phyloP scores from a whole-genome alignment of 805 yeast species.

The Teunomyces kruisii region DNA sequence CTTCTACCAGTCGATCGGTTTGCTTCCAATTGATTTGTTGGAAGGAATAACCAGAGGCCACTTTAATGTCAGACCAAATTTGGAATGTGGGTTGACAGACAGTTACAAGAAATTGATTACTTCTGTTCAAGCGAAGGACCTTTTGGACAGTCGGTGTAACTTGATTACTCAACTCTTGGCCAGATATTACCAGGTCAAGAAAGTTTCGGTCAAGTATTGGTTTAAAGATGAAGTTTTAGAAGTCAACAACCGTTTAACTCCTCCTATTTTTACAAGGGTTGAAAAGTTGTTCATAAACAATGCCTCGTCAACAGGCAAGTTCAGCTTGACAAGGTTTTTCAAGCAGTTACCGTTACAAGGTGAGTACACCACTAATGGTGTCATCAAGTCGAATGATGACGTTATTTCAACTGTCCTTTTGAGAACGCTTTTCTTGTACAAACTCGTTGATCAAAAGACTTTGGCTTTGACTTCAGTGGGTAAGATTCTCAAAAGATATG shows the following conservation, averaged over 20 bases:
- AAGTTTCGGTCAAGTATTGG: slow-evolving; percentile 56
- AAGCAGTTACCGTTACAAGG: slow-evolving; percentile 22
- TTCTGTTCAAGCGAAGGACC: slow-evolving; percentile 43
- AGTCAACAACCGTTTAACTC: slow-evolving; percentile 53
- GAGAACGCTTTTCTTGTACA: slow-evolving; percentile 54
- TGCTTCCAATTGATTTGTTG: slow-evolving; percentile 61
- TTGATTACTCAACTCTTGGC: slow-evolving; percentile 70
- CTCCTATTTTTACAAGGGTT: slow-evolving; percentile 47
- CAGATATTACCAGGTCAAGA: slow-evolving; percentile 81
- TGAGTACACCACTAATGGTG: slow-evolving; percentile 19
- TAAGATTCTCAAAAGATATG: slow-evolving; percentile 38
- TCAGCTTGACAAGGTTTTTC: slow-evolving; percentile 30
- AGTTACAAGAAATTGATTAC: slow-evolving; percentile 59
- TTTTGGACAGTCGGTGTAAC: slow-evolving; percentile 63
- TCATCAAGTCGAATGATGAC: slow-evolving; percentile 48
- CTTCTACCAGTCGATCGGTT: slow-evolving; percentile 78
- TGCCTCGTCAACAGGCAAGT: slow-evolving; percentile 12
- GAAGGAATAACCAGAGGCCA: slow-evolving; percentile 67
- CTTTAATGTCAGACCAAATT: slow-evolving; percentile 61
- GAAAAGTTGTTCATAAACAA: slow-evolving; percentile 20
- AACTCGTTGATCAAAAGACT: slow-evolving; percentile 43
- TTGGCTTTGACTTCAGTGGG: slow-evolving; percentile 55
- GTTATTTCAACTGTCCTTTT: slow-evolving; percentile 54
- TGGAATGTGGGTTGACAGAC: slow-evolving; percentile 59
- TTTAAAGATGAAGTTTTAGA: slow-evolving; percentile 44